phyloP scores from a whole-genome alignment of 192 early-diverging fungal genomes.

The Kappamyces sp. region DNA sequence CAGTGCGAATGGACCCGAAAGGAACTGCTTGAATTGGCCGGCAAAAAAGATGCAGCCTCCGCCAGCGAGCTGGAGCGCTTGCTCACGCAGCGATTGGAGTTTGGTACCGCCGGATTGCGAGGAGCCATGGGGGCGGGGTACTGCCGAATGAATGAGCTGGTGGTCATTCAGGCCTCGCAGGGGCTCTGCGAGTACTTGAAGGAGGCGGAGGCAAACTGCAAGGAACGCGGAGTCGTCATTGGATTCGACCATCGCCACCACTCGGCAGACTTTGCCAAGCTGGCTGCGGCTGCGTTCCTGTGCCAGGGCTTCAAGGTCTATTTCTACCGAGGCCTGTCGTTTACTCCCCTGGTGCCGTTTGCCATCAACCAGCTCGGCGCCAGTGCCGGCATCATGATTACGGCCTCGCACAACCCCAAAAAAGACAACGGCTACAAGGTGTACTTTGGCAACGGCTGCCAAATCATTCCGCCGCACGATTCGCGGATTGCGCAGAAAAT shows the following conservation, averaged over 20 bases:
- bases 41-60: background rate
- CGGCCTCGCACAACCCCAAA: slow-evolving; percentile 91
- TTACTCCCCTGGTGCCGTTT: slow-evolving; percentile 88
- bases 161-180: slow-evolving; percentile 90
- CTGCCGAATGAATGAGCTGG: slow-evolving; percentile 86
- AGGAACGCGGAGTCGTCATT: slow-evolving; percentile 75
- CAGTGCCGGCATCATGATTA: slow-evolving; percentile 90
- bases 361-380: slow-evolving; percentile 67
- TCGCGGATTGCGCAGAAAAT: slow-evolving; percentile 72
- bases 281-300: slow-evolving; percentile 80
- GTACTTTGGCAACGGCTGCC: slow-evolving; percentile 83
- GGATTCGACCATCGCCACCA: slow-evolving; percentile 94
- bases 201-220: slow-evolving; percentile 48
- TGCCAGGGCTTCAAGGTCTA: slow-evolving; percentile 72
- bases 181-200: slow-evolving; percentile 69
- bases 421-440: slow-evolving; percentile 78
- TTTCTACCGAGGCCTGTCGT: slow-evolving; percentile 66
- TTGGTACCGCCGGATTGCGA: slow-evolving; percentile 60
- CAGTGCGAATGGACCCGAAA: slow-evolving; percentile 9
- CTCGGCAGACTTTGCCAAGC: slow-evolving; percentile 68
- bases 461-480: slow-evolving; percentile 88
- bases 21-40: background rate
- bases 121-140: slow-evolving; percentile 94
- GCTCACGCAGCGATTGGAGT: slow-evolving; percentile 8
- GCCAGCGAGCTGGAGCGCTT: background rate